phyloP scores from a whole-genome alignment of 306 rosid species.

The Cicer cuneatum region DNA sequence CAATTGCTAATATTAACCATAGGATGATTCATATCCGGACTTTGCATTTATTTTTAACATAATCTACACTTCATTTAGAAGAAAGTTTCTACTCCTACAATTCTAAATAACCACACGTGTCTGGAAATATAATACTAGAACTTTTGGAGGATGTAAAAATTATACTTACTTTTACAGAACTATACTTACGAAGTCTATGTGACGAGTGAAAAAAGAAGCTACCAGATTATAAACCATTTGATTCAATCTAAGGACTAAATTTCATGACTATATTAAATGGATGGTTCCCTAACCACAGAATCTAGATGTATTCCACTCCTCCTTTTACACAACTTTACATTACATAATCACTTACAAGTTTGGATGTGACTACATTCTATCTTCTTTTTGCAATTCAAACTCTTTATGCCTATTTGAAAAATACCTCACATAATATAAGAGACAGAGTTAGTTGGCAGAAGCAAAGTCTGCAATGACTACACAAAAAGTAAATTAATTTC shows the following conservation, averaged over 20 bases:
- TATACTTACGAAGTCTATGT: too few relatives aligned
- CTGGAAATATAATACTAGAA: too few relatives aligned
- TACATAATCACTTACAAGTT: background rate
- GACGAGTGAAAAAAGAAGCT: too few relatives aligned
- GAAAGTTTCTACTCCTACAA: too few relatives aligned
- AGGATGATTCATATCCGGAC: background rate
- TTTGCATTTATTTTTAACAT: background rate
- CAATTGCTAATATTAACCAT: background rate
- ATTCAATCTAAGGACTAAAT: background rate
- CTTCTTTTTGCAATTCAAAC: background rate
- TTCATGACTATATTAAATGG: background rate
- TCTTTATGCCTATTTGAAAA: background rate
- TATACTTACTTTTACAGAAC: too few relatives aligned
- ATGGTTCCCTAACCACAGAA: background rate
- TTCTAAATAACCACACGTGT: too few relatives aligned
- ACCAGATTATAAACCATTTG: background rate
- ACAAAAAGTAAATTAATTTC: background rate
- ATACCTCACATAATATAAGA: too few relatives aligned
- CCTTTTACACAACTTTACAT: conserved; percentile 7
- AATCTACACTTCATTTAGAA: background rate
- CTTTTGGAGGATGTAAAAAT: too few relatives aligned
- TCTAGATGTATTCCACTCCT: background rate
- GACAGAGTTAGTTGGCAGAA: background rate
- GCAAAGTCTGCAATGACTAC: background rate
- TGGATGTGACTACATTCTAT: conserved; percentile 19